Base-by-base conservation (phyloP, 352 stramenopile species). In the Peronospora belbahrii region DNA sequence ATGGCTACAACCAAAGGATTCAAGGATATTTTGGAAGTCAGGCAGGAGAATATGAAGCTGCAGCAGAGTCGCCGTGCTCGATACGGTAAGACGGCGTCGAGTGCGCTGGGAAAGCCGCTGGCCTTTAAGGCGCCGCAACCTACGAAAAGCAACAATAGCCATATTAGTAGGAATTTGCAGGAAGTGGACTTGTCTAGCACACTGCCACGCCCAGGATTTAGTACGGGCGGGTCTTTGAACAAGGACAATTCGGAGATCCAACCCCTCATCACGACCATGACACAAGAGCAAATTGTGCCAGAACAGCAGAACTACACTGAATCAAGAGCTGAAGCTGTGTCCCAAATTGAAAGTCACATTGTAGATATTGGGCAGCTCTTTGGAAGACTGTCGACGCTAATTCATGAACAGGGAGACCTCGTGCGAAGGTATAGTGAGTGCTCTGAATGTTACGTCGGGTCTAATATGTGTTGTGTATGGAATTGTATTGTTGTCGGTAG, bases 1-100 rank as follows among this genome's bases (percentile, higher is more conserved):
- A 88, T 90, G 65, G 63, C 59, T 9, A 90, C 81, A 6, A 89
- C 78, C 1, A 71, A 63, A 44, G 76, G 76, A 6, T 92, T 92
- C 52, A 92, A 92, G 52, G 76, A 92, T 52, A 88, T 92, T 48
- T 52, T 92, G 6, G 74, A 90, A 50, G 74, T 88, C 17, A 62
- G 81, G n/a, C 81, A 92, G 65, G 74, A 88, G 45, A 92, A 89
- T 51, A 84, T 92, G 71, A 87, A 88, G 59, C 60, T 89, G 39
- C 80, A 88, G 56, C 81, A 92, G 57, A 83, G 85, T 53, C 66
- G 81, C 30, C 74, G 70, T 36, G 74, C 78, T 13, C 65, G 74
- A 20, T 92, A 92, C 35, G 81, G 81, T 20, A 87, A 88, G 40
- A 85, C 74, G 3, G 62, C 73, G 22, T 84, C 75, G 23, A 84